Conservation (phyloP, 2,329 filamentous ascomycete species). For the Aspergillus bombycis region DNA sequence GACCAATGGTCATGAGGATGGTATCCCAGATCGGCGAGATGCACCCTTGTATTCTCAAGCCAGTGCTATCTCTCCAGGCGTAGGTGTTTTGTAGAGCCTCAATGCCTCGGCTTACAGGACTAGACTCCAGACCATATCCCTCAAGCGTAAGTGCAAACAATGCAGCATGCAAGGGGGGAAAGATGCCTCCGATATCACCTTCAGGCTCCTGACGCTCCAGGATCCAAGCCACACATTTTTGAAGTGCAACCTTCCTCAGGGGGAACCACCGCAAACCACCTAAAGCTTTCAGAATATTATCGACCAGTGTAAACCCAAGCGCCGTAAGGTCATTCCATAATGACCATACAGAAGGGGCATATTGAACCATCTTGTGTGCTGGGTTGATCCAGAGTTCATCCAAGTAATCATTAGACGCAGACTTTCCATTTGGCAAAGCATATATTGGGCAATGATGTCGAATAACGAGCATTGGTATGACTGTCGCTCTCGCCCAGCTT, state of each 20-base stretch:
- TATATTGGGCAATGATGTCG: constrained; percentile 34
- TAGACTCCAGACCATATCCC: constrained; percentile 20
- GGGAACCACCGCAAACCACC: constrained; percentile 17
- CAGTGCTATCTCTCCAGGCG: constrained; percentile 25
- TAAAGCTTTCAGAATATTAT: constrained; percentile 19
- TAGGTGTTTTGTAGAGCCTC: constrained; percentile 32
- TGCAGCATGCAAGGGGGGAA: constrained; percentile 33
- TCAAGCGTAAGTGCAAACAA: constrained; percentile 33
- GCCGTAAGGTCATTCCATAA: neutral
- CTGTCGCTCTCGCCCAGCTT: constrained; percentile 21
- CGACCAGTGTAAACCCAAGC: constrained; percentile 16
- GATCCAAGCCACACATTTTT: constrained; percentile 32
- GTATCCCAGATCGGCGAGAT: constrained; percentile 43
- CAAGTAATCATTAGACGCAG: constrained; percentile 24
- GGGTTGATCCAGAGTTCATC: constrained; percentile 38
- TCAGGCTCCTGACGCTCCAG: constrained; percentile 34
- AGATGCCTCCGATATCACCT: constrained; percentile 35
- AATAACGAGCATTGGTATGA: constrained; percentile 19
- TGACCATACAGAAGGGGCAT: constrained; percentile 8
- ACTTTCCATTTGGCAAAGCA: constrained; percentile 30
- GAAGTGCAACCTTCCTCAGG: constrained; percentile 18
- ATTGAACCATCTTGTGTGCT: constrained; percentile 24
- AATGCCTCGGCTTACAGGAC: constrained; percentile 23
- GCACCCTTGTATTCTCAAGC: constrained; percentile 31
- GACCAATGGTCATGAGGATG: constrained; percentile 32